Percentiles rank a stretch among this genome's conserved stretches.
phyloP scores from a whole-genome alignment of 1,139 yeast genomes.

The Yamadazyma oceani region DNA sequence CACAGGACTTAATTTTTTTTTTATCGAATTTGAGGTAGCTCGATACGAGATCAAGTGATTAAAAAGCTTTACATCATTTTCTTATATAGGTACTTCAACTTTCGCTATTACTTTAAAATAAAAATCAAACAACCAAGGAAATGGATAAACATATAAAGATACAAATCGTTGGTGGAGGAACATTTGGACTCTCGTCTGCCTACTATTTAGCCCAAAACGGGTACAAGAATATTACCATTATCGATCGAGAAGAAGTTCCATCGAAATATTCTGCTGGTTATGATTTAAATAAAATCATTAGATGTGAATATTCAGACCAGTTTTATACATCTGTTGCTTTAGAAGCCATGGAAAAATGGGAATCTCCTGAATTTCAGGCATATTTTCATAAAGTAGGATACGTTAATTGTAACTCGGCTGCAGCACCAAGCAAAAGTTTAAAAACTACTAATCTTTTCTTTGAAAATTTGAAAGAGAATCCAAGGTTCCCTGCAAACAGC shows the following conservation, averaged over 20 bases:
- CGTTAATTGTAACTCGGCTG: slow-evolving; percentile 15
- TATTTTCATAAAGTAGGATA: slow-evolving; percentile 16
- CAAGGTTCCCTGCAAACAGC: slow-evolving; percentile 9
- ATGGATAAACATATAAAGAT: slow-evolving; percentile 17
- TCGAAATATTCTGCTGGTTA: slow-evolving; percentile 18
- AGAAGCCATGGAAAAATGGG: slow-evolving; percentile 18
- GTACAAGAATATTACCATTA: slow-evolving; percentile 16
- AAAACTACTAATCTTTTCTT: slow-evolving; percentile 8
- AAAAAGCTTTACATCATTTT: too few relatives aligned
- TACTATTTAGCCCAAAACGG: slow-evolving; percentile 30
- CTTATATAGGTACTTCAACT: not conserved
- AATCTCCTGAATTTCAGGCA: slow-evolving; percentile 11
- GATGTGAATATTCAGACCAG: slow-evolving; percentile 19
- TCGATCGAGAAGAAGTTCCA: slow-evolving; percentile 18
- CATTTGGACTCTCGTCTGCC: slow-evolving; percentile 48
- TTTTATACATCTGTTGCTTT: slow-evolving; percentile 17
- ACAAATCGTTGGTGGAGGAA: slow-evolving; percentile 46
- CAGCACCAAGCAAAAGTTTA: slow-evolving; percentile 14
- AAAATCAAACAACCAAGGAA: not conserved
- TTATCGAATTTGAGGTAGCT: too few relatives aligned
- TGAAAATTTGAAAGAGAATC: slow-evolving; percentile 9
- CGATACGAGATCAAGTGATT: too few relatives aligned
- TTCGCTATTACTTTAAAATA: too few relatives aligned
- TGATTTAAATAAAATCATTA: slow-evolving; percentile 18
- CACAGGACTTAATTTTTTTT: too few relatives aligned